A percentile compares a stretch with the other conserved stretches of the same genome.
Conservation (phyloP, 352 stramenopile genomes). For the Phytophthora multivora region DNA sequence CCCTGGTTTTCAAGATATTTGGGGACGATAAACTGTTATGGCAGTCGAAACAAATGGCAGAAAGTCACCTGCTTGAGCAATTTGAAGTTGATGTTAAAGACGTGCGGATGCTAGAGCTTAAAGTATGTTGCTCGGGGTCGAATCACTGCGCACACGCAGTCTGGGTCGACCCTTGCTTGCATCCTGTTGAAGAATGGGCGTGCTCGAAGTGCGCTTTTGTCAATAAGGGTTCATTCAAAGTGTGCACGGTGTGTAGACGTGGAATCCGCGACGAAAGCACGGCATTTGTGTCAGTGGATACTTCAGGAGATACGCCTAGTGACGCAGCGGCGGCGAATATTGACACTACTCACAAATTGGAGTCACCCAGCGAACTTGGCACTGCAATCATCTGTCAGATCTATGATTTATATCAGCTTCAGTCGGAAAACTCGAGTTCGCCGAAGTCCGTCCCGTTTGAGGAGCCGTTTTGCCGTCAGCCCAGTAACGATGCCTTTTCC, state of each 20-base stretch:
- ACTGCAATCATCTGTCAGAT: constrained; percentile 37
- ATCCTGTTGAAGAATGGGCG: constrained; percentile 71
- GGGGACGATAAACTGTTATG: constrained; percentile 74
- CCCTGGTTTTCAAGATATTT: constrained; percentile 69
- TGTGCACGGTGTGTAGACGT: constrained; percentile 58
- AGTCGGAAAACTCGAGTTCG: constrained; percentile 6
- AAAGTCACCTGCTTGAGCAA: constrained; percentile 40
- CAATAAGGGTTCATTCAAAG: constrained; percentile 66
- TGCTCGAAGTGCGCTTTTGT: constrained; percentile 66
- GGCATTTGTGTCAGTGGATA: not conserved
- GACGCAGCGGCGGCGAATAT: not conserved
- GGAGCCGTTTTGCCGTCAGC: constrained; percentile 78
- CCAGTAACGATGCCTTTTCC: constrained; percentile 54
- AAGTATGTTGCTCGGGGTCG: constrained; percentile 67
- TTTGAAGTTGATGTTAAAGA: constrained; percentile 65
- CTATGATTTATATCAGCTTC: constrained; percentile 35
- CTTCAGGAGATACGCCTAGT: not conserved
- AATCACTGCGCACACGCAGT: constrained; percentile 83
- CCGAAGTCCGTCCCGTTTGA: constrained; percentile 58
- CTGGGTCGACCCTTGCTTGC: constrained; percentile 79
- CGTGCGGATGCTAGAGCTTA: constrained; percentile 82
- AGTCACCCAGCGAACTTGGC: constrained; percentile 25
- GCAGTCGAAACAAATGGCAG: constrained; percentile 69
- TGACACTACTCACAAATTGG: constrained; percentile 1
- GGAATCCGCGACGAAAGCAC: constrained; percentile 27